Conservation (phyloP, 768 basidiomycete genomes). For the Dentipellis fragilis region DNA sequence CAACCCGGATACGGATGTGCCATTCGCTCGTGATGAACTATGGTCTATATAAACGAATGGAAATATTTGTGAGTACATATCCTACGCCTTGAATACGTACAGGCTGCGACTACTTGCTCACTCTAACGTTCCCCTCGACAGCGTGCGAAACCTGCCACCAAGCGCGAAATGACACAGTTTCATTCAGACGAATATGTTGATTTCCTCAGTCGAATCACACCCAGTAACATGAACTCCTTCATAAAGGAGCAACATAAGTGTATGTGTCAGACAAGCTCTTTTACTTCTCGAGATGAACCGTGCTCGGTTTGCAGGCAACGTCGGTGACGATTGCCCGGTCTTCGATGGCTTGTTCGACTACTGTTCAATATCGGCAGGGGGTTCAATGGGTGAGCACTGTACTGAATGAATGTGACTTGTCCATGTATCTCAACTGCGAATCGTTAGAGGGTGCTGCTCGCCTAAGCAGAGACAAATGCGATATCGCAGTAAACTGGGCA, state of each 20-base stretch:
- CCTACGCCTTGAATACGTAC: neutral
- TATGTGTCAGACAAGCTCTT: conserved; percentile 25
- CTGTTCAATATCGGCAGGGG: conserved; percentile 98
- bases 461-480: conserved; percentile 91
- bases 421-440: no score
- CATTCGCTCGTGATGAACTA: conserved; percentile 99
- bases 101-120: neutral
- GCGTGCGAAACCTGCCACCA: conserved; percentile 98
- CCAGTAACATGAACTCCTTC: conserved; percentile 89
- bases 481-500: conserved; percentile 99
- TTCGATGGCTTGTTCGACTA: conserved; percentile 99
- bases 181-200: conserved; percentile 99
- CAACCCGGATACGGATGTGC: conserved; percentile 97
- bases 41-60: conserved; percentile 99
- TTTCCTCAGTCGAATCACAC: conserved; percentile 87
- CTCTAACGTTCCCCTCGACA: conserved; percentile 20
- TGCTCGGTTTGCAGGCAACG: conserved; percentile 57
- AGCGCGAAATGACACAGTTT: conserved; percentile 99
- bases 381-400: conserved; percentile 81
- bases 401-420: no score
- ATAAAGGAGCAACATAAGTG: conserved; percentile 96
- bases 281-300: neutral
- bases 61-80: conserved; percentile 78
- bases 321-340: conserved; percentile 97
- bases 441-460: conserved; percentile 88